phyloP scores from a whole-genome alignment of 2,329 filamentous ascomycete species.

The Hymenoscyphus fraxineus region DNA sequence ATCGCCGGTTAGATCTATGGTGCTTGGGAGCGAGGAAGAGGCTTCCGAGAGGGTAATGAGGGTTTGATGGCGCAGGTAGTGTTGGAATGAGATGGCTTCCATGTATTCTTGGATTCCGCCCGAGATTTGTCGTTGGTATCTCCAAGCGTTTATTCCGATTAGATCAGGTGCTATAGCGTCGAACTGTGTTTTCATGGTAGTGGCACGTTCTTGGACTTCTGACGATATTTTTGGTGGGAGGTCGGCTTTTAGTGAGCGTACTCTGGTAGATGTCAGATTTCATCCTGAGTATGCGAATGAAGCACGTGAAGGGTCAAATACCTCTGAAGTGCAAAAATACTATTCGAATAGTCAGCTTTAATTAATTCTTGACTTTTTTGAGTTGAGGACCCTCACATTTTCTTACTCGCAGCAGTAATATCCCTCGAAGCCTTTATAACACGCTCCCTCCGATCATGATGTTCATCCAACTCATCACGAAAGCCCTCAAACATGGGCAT shows the following conservation, averaged over 20 bases:
- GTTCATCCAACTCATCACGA: constrained; percentile 83
- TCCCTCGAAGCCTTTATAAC: constrained; percentile 89
- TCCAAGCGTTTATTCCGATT: constrained; percentile 72
- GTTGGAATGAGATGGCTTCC: constrained; percentile 82
- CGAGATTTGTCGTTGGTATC: constrained; percentile 76
- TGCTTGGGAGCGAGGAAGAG: constrained; percentile 42
- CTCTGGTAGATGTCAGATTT: constrained; percentile 42
- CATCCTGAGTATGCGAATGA: not conserved
- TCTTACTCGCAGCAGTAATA: constrained; percentile 92
- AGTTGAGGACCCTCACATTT: constrained; percentile 64
- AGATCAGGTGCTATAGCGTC: constrained; percentile 67
- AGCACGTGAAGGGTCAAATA: constrained; percentile 37
- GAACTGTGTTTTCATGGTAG: constrained; percentile 69
- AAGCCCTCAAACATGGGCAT: constrained; percentile 81
- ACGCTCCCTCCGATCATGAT: constrained; percentile 86
- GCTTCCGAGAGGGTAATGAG: constrained; percentile 68
- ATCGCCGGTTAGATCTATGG: constrained; percentile 66
- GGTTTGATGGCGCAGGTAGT: constrained; percentile 76
- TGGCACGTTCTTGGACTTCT: constrained; percentile 65
- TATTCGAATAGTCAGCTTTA: constrained; percentile 37
- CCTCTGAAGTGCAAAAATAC: constrained; percentile 83
- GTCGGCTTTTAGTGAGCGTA: constrained; percentile 57
- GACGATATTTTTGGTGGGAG: constrained; percentile 67
- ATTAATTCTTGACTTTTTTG: not conserved
- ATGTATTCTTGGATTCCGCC: constrained; percentile 88